Evolutionary conservation across 1,284 basidiomycete species (phyloP).

Genomic region (Trametes hirsuta): DNA sequence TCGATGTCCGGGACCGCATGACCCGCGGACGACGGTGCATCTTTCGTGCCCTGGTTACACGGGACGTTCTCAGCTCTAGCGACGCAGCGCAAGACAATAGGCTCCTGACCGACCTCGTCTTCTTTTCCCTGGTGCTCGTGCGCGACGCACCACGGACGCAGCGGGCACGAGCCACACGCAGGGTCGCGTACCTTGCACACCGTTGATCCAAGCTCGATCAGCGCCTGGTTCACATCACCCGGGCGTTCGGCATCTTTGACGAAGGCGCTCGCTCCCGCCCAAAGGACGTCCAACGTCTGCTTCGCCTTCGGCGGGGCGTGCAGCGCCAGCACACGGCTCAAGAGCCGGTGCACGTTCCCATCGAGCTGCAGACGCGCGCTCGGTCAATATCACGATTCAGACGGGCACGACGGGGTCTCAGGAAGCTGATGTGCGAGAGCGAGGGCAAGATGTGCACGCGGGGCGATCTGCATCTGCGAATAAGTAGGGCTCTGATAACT

Average conservation of each 20-base stretch:
- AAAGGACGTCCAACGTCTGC: conserved; percentile 77
- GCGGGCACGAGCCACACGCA: conserved; percentile 72
- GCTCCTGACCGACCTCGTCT: conserved; percentile 7
- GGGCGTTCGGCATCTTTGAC: conserved; percentile 60
- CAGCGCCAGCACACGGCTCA: conserved; percentile 82
- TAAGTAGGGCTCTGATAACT: conserved; percentile 33
- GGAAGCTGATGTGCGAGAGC: conserved; percentile 9
- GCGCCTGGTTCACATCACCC: conserved; percentile 88
- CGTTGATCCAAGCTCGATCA: conserved; percentile 89
- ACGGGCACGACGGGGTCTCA: neutral
- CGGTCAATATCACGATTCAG: conserved; percentile 4
- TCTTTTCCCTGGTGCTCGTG: conserved; percentile 40
- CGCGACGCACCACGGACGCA: conserved; percentile 70
- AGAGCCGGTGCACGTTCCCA: conserved; percentile 87
- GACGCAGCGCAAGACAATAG: conserved; percentile 11
- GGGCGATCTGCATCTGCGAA: conserved; percentile 3
- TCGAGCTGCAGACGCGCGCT: conserved; percentile 63
- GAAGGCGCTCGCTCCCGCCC: conserved; percentile 75
- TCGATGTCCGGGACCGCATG: conserved; percentile 61
- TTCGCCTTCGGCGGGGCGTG: conserved; percentile 84
- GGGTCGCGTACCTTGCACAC: conserved; percentile 87
- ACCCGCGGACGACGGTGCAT: conserved; percentile 18
- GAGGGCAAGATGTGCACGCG: conserved; percentile 1
- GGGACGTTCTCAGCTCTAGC: conserved; percentile 11
- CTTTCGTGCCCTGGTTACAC: conserved; percentile 20